These are phyloP conservation scores for Penicillium dipodomyicola DNA, from an alignment of 495 filamentous ascomycete species.

Conservation along the genomic window DNA sequence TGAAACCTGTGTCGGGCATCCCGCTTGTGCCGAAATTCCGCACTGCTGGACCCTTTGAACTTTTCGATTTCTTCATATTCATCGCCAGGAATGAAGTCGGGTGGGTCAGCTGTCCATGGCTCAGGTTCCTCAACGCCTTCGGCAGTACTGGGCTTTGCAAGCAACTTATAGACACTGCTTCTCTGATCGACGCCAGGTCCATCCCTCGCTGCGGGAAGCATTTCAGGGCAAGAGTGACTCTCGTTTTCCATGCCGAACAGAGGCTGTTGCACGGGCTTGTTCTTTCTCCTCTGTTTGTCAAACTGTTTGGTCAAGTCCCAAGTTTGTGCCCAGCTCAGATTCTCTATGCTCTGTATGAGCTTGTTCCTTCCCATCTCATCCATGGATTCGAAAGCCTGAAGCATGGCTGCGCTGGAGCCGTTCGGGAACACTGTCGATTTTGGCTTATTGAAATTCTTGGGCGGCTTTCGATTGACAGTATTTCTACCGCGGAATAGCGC, in stretches of 20 bases:
- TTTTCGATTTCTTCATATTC: neutral
- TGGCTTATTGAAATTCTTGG: neutral
- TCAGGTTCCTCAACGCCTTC: neutral
- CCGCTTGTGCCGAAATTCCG: neutral
- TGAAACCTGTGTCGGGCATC: neutral
- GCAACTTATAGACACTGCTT: constrained; percentile 17
- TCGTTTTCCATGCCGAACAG: constrained; percentile 4
- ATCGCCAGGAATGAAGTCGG: neutral
- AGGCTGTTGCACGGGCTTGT: neutral
- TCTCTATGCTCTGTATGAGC: neutral
- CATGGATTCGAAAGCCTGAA: neutral
- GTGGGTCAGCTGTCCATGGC: neutral
- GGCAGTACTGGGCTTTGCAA: neutral
- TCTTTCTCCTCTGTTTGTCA: neutral
- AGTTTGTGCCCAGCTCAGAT: constrained; percentile 1
- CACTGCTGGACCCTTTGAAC: neutral
- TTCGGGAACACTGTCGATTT: neutral
- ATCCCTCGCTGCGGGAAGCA: constrained; percentile 5
- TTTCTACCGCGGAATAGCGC: neutral
- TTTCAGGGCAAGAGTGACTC: constrained; percentile 3
- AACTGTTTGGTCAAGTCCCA: neutral
- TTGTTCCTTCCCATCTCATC: neutral
- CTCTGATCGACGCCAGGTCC: constrained; percentile 6
- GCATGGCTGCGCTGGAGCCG: neutral
- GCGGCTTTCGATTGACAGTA: neutral